phyloP scores from a whole-genome alignment of 1,139 yeast species.

The Magnusiomyces fungicola region DNA sequence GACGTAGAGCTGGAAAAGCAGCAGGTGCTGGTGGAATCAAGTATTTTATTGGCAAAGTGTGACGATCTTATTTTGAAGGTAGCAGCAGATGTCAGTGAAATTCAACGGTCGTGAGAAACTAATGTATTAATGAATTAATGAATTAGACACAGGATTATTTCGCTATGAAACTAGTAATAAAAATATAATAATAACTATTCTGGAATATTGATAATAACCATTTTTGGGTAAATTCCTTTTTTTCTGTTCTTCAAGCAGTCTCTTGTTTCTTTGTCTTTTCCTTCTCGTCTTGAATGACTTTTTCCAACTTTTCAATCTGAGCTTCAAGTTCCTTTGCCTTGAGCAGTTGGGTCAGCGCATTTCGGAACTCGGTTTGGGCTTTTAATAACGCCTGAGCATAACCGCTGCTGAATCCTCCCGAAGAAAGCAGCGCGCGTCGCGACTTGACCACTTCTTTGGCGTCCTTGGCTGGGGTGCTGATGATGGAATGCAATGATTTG shows the following conservation, averaged over 20 bases:
- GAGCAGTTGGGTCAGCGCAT: background rate
- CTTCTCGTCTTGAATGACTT: background rate
- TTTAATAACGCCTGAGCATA: background rate
- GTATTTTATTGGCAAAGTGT: slow-evolving; percentile 54
- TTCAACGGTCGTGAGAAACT: slow-evolving; percentile 20
- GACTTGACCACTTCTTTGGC: background rate
- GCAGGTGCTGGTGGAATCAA: slow-evolving; percentile 57
- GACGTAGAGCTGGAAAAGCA: slow-evolving; percentile 54
- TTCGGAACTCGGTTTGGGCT: slow-evolving; percentile 1
- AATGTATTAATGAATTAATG: background rate
- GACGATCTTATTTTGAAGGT: slow-evolving; percentile 61
- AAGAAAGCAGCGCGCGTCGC: background rate
- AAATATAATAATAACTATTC: background rate
- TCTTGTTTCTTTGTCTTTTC: too few relatives aligned
- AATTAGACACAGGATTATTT: background rate
- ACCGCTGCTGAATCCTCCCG: slow-evolving; percentile 6
- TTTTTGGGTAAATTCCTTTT: background rate
- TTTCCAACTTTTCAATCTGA: background rate
- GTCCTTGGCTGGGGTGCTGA: background rate
- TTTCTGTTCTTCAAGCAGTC: too few relatives aligned
- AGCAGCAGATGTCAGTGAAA: slow-evolving; percentile 43
- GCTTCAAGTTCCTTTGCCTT: background rate
- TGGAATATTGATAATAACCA: background rate
- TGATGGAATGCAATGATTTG: background rate
- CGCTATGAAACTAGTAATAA: background rate